These are phyloP conservation scores for Dictyostelium firmibasis DNA, from an alignment of 78 protist species.

Conservation along the genomic window DNA sequence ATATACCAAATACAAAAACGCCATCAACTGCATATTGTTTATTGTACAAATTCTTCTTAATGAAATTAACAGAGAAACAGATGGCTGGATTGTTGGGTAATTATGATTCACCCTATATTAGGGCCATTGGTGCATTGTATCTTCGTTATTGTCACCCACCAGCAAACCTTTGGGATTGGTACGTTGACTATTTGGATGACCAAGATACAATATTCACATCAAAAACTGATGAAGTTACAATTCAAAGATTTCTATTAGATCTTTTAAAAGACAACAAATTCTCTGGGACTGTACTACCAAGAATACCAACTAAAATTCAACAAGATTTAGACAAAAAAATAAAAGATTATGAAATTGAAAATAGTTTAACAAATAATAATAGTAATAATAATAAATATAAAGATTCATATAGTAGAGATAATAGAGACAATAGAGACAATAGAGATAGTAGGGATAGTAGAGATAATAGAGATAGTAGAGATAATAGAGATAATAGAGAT, in stretches of 20 bases:
- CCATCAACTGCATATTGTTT: constrained; percentile 88
- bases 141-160: constrained; percentile 82
- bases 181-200: constrained; percentile 25
- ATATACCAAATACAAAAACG: constrained; percentile 78
- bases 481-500: background rate
- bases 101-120: constrained; percentile 79
- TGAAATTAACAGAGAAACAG: constrained; percentile 82
- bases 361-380: background rate
- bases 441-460: constrained; percentile 15
- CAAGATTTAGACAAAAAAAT: constrained; percentile 30
- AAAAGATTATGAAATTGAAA: constrained; percentile 10
- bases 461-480: background rate
- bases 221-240: background rate
- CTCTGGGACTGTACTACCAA: constrained; percentile 45
- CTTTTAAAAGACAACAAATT: constrained; percentile 43
- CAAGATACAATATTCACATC: constrained; percentile 16
- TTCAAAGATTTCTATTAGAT: constrained; percentile 11
- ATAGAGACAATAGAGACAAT: background rate
- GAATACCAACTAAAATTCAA: constrained; percentile 57
- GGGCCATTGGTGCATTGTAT: constrained; percentile 84
- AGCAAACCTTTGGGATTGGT: constrained; percentile 80
- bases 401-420: background rate
- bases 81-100: constrained; percentile 62
- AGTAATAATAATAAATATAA: background rate
- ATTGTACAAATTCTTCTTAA: constrained; percentile 78